Conservation (phyloP, 257 asterid genomes). For the Ocimum tenuiflorum region DNA sequence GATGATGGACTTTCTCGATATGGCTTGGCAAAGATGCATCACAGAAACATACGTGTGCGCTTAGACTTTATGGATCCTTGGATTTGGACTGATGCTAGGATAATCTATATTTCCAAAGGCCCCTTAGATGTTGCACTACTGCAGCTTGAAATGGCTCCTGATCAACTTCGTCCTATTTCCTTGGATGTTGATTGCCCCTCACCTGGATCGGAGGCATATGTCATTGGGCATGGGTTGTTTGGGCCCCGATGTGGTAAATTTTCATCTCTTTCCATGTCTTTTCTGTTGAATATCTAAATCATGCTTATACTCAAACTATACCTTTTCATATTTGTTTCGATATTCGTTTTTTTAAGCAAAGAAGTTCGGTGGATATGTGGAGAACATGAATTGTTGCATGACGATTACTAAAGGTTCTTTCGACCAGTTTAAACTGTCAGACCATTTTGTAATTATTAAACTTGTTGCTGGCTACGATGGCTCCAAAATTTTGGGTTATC, state of each 20-base stretch:
- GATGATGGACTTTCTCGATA: conserved; percentile 30
- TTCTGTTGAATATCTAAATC: neutral
- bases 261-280: neutral
- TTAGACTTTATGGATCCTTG: conserved; percentile 77
- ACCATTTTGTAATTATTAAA: neutral
- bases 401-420: neutral
- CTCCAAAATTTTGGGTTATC: neutral
- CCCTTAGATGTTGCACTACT: conserved; percentile 87
- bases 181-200: conserved; percentile 56
- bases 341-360: neutral
- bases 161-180: conserved; percentile 60
- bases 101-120: conserved; percentile 77
- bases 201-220: conserved; percentile 80
- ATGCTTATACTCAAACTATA: neutral
- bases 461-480: neutral
- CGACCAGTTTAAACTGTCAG: neutral
- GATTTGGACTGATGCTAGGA: conserved; percentile 83
- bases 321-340: neutral
- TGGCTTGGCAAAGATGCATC: conserved; percentile 29
- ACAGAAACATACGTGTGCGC: conserved; percentile 59
- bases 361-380: neutral
- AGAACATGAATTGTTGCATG: neutral
- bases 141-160: conserved; percentile 69
- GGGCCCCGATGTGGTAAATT: conserved; percentile 91
- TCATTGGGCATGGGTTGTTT: conserved; percentile 92